These are phyloP conservation scores for Delitschia confertaspora DNA, from an alignment of 495 filamentous ascomycete genomes.

Conservation along the genomic window DNA sequence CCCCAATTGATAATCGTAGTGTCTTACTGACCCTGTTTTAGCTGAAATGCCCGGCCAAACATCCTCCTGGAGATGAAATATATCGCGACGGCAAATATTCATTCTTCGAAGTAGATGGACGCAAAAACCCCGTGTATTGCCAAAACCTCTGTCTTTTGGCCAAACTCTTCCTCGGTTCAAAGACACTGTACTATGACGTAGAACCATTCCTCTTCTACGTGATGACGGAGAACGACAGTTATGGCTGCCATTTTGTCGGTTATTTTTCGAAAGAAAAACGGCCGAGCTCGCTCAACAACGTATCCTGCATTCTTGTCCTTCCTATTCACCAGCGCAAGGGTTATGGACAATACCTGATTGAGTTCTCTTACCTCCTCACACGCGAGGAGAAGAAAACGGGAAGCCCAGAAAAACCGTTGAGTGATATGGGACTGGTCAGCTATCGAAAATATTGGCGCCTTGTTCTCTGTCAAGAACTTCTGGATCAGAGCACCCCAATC, in stretches of 20 bases:
- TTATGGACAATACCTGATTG: slow-evolving; percentile 91
- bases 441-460: slow-evolving; percentile 96
- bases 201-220: slow-evolving; percentile 98
- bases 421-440: slow-evolving; percentile 93
- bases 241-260: slow-evolving; percentile 93
- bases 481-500: slow-evolving; percentile 50
- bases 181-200: slow-evolving; percentile 97
- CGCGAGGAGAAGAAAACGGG: slow-evolving; percentile 89
- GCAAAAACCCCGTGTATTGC: slow-evolving; percentile 95
- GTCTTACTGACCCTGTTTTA: slow-evolving; percentile 16
- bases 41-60: slow-evolving; percentile 85
- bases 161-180: slow-evolving; percentile 92
- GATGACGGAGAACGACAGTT: slow-evolving; percentile 88
- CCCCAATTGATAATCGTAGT: neutral
- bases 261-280: slow-evolving; percentile 99
- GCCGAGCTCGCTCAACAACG: slow-evolving; percentile 89
- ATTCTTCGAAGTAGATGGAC: slow-evolving; percentile 93
- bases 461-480: slow-evolving; percentile 71
- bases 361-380: slow-evolving; percentile 95
- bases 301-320: slow-evolving; percentile 91
- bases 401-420: slow-evolving; percentile 93
- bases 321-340: slow-evolving; percentile 96
- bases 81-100: slow-evolving; percentile 91
- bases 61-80: slow-evolving; percentile 95
- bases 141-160: slow-evolving; percentile 94